Percentiles rank a stretch among this genome's conserved stretches.
Conservation (phyloP, 345 rosid species). For the Salix arbutifolia region DNA sequence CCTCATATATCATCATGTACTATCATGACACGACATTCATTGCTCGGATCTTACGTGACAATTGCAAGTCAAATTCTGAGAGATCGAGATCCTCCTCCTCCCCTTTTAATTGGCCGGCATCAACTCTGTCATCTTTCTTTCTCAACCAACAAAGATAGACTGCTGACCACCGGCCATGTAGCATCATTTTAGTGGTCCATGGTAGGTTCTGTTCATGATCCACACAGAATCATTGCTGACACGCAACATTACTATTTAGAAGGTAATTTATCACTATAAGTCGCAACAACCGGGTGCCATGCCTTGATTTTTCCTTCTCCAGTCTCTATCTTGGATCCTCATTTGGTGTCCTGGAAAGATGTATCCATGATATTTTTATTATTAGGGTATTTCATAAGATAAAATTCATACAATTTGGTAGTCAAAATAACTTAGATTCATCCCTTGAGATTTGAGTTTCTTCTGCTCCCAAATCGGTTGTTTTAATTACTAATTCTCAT, state of each 20-base stretch:
- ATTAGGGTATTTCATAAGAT: too few relatives aligned
- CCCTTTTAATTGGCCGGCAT: not conserved
- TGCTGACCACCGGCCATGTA: conserved; percentile 25
- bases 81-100: not conserved
- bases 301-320: conserved; percentile 3
- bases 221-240: conserved; percentile 8
- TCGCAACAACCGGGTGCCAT: not conserved
- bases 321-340: conserved; percentile 8
- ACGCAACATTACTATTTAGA: conserved; percentile 4
- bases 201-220: not conserved
- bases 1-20: not conserved
- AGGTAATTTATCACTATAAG: conserved; percentile 10
- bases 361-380: conserved; percentile 3
- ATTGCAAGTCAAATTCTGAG: not conserved
- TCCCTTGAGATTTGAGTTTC: too few relatives aligned
- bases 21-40: not conserved
- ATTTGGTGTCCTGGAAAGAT: conserved; percentile 6
- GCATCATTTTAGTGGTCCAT: conserved; percentile 18
- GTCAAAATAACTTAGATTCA: too few relatives aligned
- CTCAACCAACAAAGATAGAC: conserved; percentile 17
- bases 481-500: not conserved
- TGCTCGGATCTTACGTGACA: not conserved
- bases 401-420: too few relatives aligned
- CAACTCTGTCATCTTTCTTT: not conserved
- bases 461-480: not conserved